phyloP scores from a whole-genome alignment of 225 moss, liverwort and hornwort genomes.

The Polytrichum formosum region DNA sequence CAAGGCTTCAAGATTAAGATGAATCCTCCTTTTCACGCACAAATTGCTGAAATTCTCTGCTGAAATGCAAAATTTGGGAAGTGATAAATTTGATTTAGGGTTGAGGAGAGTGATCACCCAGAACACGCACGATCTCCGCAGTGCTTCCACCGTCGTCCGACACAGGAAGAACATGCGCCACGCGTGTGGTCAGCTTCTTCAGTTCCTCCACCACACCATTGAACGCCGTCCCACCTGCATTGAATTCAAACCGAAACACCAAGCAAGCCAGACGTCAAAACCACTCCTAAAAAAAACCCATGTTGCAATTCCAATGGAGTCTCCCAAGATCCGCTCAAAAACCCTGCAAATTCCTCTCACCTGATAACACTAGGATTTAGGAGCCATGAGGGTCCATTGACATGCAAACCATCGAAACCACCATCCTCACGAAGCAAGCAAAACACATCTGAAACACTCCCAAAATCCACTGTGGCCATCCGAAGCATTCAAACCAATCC shows the following conservation, averaged over 20 bases:
- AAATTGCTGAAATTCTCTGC: too few relatives aligned
- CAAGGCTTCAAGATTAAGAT: too few relatives aligned
- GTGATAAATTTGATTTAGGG: background rate
- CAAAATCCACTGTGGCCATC: background rate
- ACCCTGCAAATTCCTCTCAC: background rate
- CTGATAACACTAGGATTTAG: too few relatives aligned
- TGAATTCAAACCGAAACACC: background rate
- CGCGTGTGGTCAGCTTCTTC: slow-evolving; percentile 89
- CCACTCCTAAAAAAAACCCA: background rate
- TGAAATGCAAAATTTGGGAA: background rate
- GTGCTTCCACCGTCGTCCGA: slow-evolving; percentile 99
- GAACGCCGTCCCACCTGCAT: slow-evolving; percentile 93
- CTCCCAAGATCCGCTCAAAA: background rate
- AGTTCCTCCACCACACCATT: slow-evolving; percentile 99
- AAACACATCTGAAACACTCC: too few relatives aligned
- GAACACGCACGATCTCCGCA: slow-evolving; percentile 95
- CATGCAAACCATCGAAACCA: background rate
- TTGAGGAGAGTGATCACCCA: slow-evolving; percentile 47
- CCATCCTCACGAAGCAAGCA: background rate
- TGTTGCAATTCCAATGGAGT: background rate
- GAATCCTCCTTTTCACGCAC: too few relatives aligned
- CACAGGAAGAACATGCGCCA: slow-evolving; percentile 97
- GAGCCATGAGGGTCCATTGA: background rate
- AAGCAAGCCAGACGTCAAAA: background rate
- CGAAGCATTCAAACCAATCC: background rate